Evolutionary conservation across 1,139 yeast genomes (phyloP), one percentile per base, ranked within the genome.

Genomic region (Saccharomyces pastorianus): DNA sequence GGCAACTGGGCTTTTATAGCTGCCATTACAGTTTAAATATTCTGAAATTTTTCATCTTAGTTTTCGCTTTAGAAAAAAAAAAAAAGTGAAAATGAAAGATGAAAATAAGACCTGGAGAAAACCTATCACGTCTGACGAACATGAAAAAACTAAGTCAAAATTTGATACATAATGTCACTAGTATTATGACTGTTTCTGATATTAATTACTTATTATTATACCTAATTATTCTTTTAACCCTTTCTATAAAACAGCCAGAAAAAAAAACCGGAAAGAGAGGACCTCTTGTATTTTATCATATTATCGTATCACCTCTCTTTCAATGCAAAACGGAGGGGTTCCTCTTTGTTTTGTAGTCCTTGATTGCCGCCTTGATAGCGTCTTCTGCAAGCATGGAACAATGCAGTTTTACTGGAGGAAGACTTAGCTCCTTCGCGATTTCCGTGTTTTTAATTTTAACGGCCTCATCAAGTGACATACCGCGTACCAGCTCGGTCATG

Each of bases 341-440:
- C 51, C 71, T 62, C 84, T 93, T 93, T 54, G 89, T 73, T 72
- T 83, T 82, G 79, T 91, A 93, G 71, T 93, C 99, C 76, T 88
- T 90, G 65, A 93, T 93, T 20, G 99, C 99, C 53, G 91, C 85
- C 79, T 93, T 91, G 72, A 93, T 93, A 56, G 99, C 98, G 68
- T 93, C 99, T 73, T 93, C 99, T 14, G 99, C 99, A 69, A 93
- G 80, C 99, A 93, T 93, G 17, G 96, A 88, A 73, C 99, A 93
- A 72, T 93, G 99, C 65, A 93, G 80, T 73, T 93, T 93, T 57
- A 93, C 99, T 1, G 99, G 99, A 23, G 99, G 99, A 66, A 93
- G 80, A 56, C 95, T 84, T 65, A 93, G 79, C 71, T 93, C 97
- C 73, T 85, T 85, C 47, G 98, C 97, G 65, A 91, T 91, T 59